Conservation (phyloP, 2,329 filamentous ascomycete genomes). For the Ophiostoma himal-ulmi region DNA sequence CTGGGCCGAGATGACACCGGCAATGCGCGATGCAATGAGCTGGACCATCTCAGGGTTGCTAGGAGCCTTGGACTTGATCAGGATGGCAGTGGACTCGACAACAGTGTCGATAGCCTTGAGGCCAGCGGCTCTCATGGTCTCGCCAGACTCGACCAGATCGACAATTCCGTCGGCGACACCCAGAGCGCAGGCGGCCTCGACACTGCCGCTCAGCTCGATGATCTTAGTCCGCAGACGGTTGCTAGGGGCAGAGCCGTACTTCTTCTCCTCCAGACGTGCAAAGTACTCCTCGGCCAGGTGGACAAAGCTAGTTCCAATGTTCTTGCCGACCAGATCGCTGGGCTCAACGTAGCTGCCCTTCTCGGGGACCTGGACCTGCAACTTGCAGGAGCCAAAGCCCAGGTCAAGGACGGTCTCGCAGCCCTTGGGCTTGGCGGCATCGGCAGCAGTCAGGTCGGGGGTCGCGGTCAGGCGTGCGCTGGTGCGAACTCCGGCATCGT, state of each 20-base stretch:
- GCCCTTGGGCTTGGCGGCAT: conserved; percentile 45
- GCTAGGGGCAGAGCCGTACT: conserved; percentile 37
- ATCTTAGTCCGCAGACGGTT: conserved; percentile 74
- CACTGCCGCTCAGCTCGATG: conserved; percentile 90
- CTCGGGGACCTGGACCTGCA: conserved; percentile 94
- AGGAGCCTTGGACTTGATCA: conserved; percentile 84
- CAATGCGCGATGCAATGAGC: conserved; percentile 78
- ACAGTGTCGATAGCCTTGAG: conserved; percentile 93
- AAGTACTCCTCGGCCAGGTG: conserved; percentile 80
- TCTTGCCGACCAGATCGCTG: conserved; percentile 80
- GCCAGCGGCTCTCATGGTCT: conserved; percentile 95
- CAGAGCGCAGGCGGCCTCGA: conserved; percentile 91
- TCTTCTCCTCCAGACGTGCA: conserved; percentile 60
- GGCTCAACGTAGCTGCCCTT: conserved; percentile 67
- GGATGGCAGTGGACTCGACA: conserved; percentile 75
- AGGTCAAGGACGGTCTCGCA: conserved; percentile 87
- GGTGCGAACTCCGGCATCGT: conserved; percentile 60
- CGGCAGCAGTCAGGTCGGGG: conserved; percentile 31
- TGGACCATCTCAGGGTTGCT: conserved; percentile 75
- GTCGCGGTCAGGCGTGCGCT: conserved; percentile 42
- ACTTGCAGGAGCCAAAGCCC: conserved; percentile 81
- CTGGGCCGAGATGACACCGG: conserved; percentile 91
- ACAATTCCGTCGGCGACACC: conserved; percentile 96
- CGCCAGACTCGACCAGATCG: conserved; percentile 94
- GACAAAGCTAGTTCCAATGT: conserved; percentile 93